Evolutionary conservation across 1,284 basidiomycete genomes (phyloP).

Genomic region (Pseudozyma hubeiensis): DNA sequence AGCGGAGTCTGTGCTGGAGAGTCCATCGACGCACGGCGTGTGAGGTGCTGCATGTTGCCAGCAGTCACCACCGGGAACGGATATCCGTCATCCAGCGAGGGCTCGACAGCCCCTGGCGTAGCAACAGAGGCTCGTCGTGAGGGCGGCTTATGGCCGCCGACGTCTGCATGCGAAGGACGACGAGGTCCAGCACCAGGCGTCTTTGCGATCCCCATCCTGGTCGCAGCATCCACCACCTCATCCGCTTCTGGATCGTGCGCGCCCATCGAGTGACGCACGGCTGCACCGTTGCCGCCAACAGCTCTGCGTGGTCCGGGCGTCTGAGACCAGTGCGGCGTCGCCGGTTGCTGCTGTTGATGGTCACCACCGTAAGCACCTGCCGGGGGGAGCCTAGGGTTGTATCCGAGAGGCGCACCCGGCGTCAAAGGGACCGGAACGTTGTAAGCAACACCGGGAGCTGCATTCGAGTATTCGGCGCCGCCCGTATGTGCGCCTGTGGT

Average conservation of each 20-base stretch:
- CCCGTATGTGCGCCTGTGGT: not conserved
- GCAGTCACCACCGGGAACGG: constrained; percentile 52
- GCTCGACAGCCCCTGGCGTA: constrained; percentile 27
- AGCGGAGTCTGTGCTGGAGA: constrained; percentile 45
- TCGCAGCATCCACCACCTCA: constrained; percentile 18
- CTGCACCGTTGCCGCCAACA: not conserved
- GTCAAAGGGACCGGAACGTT: constrained; percentile 13
- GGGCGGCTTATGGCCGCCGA: not conserved
- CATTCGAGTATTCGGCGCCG: constrained; percentile 30
- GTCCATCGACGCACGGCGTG: constrained; percentile 46
- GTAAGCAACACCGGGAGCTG: constrained; percentile 48
- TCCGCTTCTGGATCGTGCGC: constrained; percentile 14
- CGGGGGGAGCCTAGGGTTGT: constrained; percentile 51
- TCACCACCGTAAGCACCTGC: not conserved
- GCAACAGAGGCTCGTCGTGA: constrained; percentile 32
- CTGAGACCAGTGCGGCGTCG: constrained; percentile 63
- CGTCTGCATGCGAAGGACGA: constrained; percentile 28
- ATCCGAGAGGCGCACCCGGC: constrained; percentile 20
- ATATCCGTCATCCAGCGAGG: constrained; percentile 38
- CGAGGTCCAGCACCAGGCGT: constrained; percentile 44
- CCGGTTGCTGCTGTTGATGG: constrained; percentile 30
- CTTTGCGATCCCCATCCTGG: constrained; percentile 25
- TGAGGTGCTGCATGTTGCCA: constrained; percentile 25
- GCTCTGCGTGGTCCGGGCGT: constrained; percentile 24
- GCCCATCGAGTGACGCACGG: constrained; percentile 10